Evolutionary conservation across 2,329 filamentous ascomycete species (phyloP).

Genomic region (Pseudopyrenochaeta lycopersici): DNA sequence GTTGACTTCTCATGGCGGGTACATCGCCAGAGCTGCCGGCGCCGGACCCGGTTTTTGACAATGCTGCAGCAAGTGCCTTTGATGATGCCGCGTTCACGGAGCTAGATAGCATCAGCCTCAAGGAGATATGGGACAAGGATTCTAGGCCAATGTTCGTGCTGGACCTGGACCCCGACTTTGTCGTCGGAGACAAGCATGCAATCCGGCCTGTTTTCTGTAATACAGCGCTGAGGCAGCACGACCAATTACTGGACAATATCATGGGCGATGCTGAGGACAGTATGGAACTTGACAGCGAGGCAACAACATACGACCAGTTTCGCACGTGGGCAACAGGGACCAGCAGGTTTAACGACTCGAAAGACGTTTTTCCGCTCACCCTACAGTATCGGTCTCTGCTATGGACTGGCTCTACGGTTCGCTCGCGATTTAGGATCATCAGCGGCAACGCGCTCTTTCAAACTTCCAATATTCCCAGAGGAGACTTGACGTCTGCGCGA

Average conservation of each 20-base stretch:
- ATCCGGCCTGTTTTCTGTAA: conserved; percentile 45
- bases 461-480: conserved; percentile 21
- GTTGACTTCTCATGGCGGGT: conserved; percentile 10
- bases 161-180: conserved; percentile 40
- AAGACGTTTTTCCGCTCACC: conserved; percentile 56
- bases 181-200: conserved; percentile 13
- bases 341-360: conserved; percentile 55
- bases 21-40: conserved; percentile 3
- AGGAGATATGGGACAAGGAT: conserved; percentile 43
- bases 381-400: conserved; percentile 43
- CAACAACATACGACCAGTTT: conserved; percentile 49
- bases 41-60: conserved; percentile 2
- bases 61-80: conserved; percentile 3
- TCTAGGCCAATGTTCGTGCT: conserved; percentile 43
- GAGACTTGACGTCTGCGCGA: conserved; percentile 11
- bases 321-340: conserved; percentile 53
- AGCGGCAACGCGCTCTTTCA: conserved; percentile 30
- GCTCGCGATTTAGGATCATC: conserved; percentile 41
- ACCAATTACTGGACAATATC: conserved; percentile 37
- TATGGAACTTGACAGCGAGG: neutral
- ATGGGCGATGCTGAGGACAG: conserved; percentile 14
- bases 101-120: conserved; percentile 33
- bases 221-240: conserved; percentile 37
- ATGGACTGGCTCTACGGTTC: conserved; percentile 43
- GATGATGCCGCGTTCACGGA: conserved; percentile 28